Conservation (phyloP, 106 monocot species). For the Allium sativum region DNA sequence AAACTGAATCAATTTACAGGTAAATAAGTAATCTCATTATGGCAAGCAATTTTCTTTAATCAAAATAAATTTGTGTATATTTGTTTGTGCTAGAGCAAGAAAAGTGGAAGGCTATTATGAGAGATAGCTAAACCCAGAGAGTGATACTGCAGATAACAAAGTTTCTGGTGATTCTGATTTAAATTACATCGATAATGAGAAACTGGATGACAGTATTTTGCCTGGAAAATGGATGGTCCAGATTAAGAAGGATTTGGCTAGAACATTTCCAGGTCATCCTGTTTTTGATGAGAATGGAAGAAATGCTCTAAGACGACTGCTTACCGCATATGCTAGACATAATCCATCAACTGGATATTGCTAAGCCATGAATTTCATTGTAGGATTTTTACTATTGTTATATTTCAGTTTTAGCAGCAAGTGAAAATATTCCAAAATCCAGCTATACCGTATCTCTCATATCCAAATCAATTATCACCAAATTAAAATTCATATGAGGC, state of each 20-base stretch:
- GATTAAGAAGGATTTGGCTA: constrained; percentile 99
- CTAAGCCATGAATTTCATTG: too few relatives aligned
- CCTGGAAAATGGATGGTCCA: constrained; percentile 93
- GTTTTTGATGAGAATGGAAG: constrained; percentile 90
- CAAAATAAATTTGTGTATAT: too few relatives aligned
- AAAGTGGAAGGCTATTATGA: constrained; percentile 81
- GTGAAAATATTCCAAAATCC: too few relatives aligned
- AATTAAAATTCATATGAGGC: too few relatives aligned
- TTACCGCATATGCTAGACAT: constrained; percentile 98
- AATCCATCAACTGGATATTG: constrained; percentile 98
- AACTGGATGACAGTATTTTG: constrained; percentile 8
- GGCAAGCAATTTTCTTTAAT: too few relatives aligned
- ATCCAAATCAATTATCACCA: too few relatives aligned
- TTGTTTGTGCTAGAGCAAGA: constrained; percentile 67
- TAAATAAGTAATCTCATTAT: too few relatives aligned
- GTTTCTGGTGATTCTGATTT: constrained; percentile 10
- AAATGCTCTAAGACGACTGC: constrained; percentile 95
- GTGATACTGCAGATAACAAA: constrained; percentile 18
- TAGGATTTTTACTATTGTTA: too few relatives aligned
- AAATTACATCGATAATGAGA: constrained; percentile 17
- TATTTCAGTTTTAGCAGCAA: too few relatives aligned
- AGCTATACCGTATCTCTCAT: too few relatives aligned
- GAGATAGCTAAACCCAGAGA: constrained; percentile 36
- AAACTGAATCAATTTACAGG: too few relatives aligned
- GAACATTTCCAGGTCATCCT: constrained; percentile 99